Evolutionary conservation across 2,329 filamentous ascomycete genomes (phyloP).

Genomic region (Cordyceps cicadae): DNA sequence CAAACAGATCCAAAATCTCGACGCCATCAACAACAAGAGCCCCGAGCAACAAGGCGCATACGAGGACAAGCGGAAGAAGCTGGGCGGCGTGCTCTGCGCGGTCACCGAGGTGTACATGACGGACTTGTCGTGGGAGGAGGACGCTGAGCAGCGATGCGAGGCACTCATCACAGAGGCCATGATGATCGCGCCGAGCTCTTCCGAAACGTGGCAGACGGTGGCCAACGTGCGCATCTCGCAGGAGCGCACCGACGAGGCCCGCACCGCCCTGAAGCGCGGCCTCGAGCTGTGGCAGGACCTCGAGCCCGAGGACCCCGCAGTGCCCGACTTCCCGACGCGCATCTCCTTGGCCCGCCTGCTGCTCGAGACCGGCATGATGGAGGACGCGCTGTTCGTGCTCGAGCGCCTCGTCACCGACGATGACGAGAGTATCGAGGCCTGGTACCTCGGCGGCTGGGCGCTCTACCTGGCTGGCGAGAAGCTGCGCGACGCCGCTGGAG

Average conservation of each 20-base stretch:
- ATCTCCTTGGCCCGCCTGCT: constrained; percentile 78
- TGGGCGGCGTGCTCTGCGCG: constrained; percentile 86
- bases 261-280: constrained; percentile 68
- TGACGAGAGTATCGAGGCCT: constrained; percentile 88
- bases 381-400: constrained; percentile 75
- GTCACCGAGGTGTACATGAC: constrained; percentile 99
- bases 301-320: constrained; percentile 57
- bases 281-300: constrained; percentile 77
- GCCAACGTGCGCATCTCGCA: constrained; percentile 93
- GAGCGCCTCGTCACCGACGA: constrained; percentile 81
- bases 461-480: constrained; percentile 71
- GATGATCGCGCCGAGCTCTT: constrained; percentile 67
- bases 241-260: constrained; percentile 67
- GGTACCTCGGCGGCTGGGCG: constrained; percentile 96
- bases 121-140: constrained; percentile 84
- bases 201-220: constrained; percentile 91
- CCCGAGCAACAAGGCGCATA: constrained; percentile 34
- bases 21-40: constrained; percentile 34
- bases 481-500: constrained; percentile 34
- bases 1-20: constrained; percentile 58
- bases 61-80: constrained; percentile 66
- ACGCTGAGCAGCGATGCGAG: constrained; percentile 85
- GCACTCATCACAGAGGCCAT: constrained; percentile 83
- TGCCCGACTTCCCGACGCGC: constrained; percentile 79
- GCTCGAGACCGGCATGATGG: constrained; percentile 83